Conservation (phyloP, 78 protist genomes). For the Dictyostelium capitatum region DNA sequence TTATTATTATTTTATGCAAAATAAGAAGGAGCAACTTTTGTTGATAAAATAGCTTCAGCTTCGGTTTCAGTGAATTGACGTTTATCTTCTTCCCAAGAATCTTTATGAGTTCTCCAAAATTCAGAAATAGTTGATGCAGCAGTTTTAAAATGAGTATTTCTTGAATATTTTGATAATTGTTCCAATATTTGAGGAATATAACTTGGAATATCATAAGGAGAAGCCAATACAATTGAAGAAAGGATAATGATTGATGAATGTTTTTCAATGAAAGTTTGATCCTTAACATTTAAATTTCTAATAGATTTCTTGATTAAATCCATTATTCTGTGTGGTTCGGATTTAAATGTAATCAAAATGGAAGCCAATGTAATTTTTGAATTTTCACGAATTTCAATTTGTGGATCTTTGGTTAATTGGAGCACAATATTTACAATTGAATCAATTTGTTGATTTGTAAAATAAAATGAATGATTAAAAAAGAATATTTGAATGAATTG, state of each 20-base stretch:
- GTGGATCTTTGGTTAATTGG: slow-evolving; percentile 9
- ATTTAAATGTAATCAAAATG: slow-evolving; percentile 30
- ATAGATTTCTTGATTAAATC: slow-evolving; percentile 22
- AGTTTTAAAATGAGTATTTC: slow-evolving; percentile 19
- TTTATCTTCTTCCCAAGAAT: slow-evolving; percentile 71
- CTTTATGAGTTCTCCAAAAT: slow-evolving; percentile 74
- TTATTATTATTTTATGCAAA: slow-evolving; percentile 36
- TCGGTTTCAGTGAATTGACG: slow-evolving; percentile 39
- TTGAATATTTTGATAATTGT: slow-evolving; percentile 7
- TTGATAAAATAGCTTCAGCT: slow-evolving; percentile 26
- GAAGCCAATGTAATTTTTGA: slow-evolving; percentile 52
- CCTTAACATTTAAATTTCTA: neutral
- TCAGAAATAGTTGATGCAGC: slow-evolving; percentile 29
- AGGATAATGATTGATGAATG: slow-evolving; percentile 24
- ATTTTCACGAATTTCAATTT: slow-evolving; percentile 65
- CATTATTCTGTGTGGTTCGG: neutral
- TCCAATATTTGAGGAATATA: slow-evolving; percentile 54
- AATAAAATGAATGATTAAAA: slow-evolving; percentile 33
- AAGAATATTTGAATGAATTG: slow-evolving; percentile 62
- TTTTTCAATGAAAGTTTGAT: slow-evolving; percentile 18
- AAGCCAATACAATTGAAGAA: slow-evolving; percentile 27
- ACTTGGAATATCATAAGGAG: slow-evolving; percentile 54
- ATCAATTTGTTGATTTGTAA: slow-evolving; percentile 38
- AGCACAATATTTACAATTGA: neutral
- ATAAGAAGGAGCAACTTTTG: slow-evolving; percentile 69